A percentile compares a stretch with the other conserved stretches of the same genome.
phyloP scores from a whole-genome alignment of 352 stramenopile species.

The Phytophthora podocarpi region DNA sequence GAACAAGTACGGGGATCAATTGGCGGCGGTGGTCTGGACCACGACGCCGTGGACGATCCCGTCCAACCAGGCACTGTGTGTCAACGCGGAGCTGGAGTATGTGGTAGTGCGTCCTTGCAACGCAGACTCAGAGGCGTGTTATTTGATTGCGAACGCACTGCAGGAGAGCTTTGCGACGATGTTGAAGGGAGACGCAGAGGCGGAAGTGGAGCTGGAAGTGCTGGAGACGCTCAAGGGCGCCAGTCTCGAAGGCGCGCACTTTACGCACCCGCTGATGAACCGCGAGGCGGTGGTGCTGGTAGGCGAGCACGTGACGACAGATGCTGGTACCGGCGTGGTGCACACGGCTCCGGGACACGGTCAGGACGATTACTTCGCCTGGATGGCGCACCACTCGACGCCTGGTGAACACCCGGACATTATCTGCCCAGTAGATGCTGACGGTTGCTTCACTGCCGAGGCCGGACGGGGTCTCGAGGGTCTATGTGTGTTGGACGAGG shows the following conservation, averaged over 20 bases:
- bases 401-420: conserved; percentile 48
- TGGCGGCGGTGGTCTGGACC: conserved; percentile 95
- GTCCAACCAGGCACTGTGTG: conserved; percentile 96
- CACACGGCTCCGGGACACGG: conserved; percentile 98
- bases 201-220: conserved; percentile 43
- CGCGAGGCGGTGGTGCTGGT: conserved; percentile 88
- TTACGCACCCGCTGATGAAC: conserved; percentile 91
- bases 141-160: conserved; percentile 69
- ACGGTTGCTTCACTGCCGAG: conserved; percentile 88
- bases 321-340: conserved; percentile 98
- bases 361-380: conserved; percentile 94
- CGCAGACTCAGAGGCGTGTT: conserved; percentile 38
- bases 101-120: conserved; percentile 75
- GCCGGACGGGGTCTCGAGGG: conserved; percentile 89
- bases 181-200: conserved; percentile 14
- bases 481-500: conserved; percentile 91
- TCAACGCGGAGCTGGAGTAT: conserved; percentile 96
- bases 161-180: conserved; percentile 49
- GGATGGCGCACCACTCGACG: conserved; percentile 61
- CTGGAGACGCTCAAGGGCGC: conserved; percentile 69
- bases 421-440: conserved; percentile 69
- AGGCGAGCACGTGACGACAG: conserved; percentile 97
- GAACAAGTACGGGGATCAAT: conserved; percentile 43
- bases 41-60: conserved; percentile 99
- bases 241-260: conserved; percentile 61